Conservation (phyloP, 2,329 filamentous ascomycete genomes). For the Fusarium multiceps region DNA sequence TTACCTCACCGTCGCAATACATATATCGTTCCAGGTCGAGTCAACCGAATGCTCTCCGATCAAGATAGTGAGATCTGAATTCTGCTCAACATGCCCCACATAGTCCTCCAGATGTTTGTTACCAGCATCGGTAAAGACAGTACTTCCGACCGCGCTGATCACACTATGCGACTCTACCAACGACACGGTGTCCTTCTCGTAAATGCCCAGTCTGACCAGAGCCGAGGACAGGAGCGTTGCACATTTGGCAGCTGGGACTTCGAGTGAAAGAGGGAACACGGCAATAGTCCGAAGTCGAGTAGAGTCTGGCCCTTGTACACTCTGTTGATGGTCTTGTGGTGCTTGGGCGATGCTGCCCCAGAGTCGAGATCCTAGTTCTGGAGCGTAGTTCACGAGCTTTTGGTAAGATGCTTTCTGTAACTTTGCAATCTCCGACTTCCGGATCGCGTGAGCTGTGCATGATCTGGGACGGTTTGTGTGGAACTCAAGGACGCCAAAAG, state of each 20-base stretch:
- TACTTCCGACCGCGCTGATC: not conserved
- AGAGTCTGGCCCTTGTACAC: not conserved
- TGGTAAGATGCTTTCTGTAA: not conserved
- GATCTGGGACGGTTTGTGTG: not conserved
- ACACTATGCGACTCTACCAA: not conserved
- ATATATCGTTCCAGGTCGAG: not conserved
- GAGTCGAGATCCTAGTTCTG: not conserved
- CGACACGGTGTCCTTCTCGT: not conserved
- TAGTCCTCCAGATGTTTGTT: not conserved
- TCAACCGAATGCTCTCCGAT: not conserved
- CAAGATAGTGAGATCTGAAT: not conserved
- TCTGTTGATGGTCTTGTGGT: not conserved
- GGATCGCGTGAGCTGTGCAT: not conserved
- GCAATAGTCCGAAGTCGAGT: not conserved
- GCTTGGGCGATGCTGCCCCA: not conserved
- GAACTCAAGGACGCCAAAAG: not conserved
- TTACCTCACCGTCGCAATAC: not conserved
- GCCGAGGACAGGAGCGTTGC: not conserved
- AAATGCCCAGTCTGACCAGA: not conserved
- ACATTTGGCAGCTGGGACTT: not conserved
- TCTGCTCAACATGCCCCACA: not conserved
- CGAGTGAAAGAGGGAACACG: not conserved
- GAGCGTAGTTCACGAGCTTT: not conserved
- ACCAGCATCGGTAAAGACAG: not conserved
- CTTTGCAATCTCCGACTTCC: not conserved